Conservation (phyloP, 2,329 filamentous ascomycete species). For the Stemphylium lycopersici region DNA sequence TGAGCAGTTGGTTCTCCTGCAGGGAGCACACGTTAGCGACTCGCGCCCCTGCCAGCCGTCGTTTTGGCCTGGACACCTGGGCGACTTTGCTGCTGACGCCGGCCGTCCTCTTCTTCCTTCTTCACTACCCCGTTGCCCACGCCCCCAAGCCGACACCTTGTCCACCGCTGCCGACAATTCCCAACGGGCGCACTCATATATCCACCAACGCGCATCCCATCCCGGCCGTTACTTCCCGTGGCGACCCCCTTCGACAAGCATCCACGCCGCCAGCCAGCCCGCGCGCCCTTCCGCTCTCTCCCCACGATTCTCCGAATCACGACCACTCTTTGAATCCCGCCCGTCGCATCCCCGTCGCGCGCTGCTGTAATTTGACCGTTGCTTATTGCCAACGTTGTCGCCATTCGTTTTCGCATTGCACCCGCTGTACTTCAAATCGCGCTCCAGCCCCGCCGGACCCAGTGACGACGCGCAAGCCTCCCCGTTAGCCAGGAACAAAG, state of each 20-base stretch:
- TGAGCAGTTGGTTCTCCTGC: slow-evolving; percentile 27
- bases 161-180: slow-evolving; percentile 43
- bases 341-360: slow-evolving; percentile 19
- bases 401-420: slow-evolving; percentile 32
- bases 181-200: slow-evolving; percentile 41
- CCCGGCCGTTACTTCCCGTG: slow-evolving; percentile 26
- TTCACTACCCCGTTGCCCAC: slow-evolving; percentile 19
- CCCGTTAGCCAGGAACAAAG: slow-evolving; percentile 33
- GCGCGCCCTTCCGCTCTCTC: slow-evolving; percentile 40
- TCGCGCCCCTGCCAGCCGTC: slow-evolving; percentile 22
- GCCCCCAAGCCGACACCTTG: slow-evolving; percentile 23
- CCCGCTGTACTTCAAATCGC: slow-evolving; percentile 8
- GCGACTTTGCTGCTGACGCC: slow-evolving; percentile 21
- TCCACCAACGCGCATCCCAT: slow-evolving; percentile 39
- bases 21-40: slow-evolving; percentile 27
- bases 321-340: slow-evolving; percentile 37
- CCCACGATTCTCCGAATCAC: slow-evolving; percentile 45
- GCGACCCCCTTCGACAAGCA: slow-evolving; percentile 23
- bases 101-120: slow-evolving; percentile 19
- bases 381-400: slow-evolving; percentile 26
- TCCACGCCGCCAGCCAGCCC: slow-evolving; percentile 20
- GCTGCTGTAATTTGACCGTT: slow-evolving; percentile 28
- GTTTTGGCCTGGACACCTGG: slow-evolving; percentile 26
- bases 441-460: slow-evolving; percentile 18
- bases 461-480: slow-evolving; percentile 30